A percentile compares a stretch with the other conserved stretches of the same genome.
Evolutionary conservation across 164 flowering plant species (phyloP).

Genomic region (Akebia trifoliata): DNA sequence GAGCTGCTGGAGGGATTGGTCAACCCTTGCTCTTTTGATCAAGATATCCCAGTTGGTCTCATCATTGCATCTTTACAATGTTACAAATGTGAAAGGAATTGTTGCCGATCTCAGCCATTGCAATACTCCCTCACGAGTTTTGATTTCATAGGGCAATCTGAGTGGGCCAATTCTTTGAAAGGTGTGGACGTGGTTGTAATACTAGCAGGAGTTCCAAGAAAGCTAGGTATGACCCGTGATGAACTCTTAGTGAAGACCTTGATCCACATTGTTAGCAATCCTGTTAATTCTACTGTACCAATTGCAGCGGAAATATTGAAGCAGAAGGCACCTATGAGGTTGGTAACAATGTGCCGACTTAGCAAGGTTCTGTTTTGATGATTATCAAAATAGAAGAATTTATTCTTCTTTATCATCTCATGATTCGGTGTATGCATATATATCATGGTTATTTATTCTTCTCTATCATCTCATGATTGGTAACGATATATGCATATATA

Average conservation of each 20-base stretch:
- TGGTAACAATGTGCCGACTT: no score
- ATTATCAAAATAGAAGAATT: no score
- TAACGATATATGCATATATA: no score
- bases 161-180: slow-evolving; percentile 42
- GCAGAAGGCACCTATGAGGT: no score
- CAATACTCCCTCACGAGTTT: slow-evolving; percentile 60
- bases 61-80: slow-evolving; percentile 54
- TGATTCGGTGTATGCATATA: no score
- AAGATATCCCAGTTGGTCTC: slow-evolving; percentile 70
- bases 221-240: slow-evolving; percentile 21
- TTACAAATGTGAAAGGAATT: slow-evolving; percentile 69
- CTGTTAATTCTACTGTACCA: slow-evolving; percentile 65
- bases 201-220: slow-evolving; percentile 38
- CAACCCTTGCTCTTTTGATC: slow-evolving; percentile 33
- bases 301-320: slow-evolving; percentile 61
- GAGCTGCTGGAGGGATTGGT: slow-evolving; percentile 64
- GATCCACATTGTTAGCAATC: slow-evolving; percentile 68
- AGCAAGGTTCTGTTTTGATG: no score
- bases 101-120: slow-evolving; percentile 71
- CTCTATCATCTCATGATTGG: no score
- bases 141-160: slow-evolving; percentile 57
- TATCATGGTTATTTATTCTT: no score
- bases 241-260: slow-evolving; percentile 39
- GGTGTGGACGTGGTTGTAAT: slow-evolving; percentile 64
- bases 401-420: no score